Base-by-base conservation (phyloP, 1,139 yeast genomes). In the Taphrina sp. region DNA sequence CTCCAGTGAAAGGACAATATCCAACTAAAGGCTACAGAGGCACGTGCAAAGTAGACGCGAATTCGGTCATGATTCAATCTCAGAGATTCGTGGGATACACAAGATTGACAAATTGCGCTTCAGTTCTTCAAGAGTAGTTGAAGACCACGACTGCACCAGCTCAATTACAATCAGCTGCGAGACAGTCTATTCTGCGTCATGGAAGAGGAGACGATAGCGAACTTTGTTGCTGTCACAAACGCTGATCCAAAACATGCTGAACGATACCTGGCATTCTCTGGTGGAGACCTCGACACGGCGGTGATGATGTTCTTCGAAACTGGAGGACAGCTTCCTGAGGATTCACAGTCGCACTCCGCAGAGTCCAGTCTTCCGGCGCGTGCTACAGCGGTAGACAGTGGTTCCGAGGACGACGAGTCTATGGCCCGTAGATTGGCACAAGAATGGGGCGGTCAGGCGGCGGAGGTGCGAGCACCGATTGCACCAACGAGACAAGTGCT, bases 191-290 rank as follows among this genome's bases (percentile, higher is more conserved):
- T 19, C 37, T 34, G n/a, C 31, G 37, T 20, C 12, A 33, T 49
- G 37, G 56, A 42, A 28, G 49, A 76, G 58, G 88, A 81, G 56
- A 71, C 76, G 44, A 73, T 86, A 29, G 82, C 85, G 19, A 80
- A 83, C 29, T 92, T 92, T 69, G 75, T 90, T 67, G 92, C 94
- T 33, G 84, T 94, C 57, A 89, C 98, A 0, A 88, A 88, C 17
- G 79, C 81, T 2, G 94, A 86, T 66, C 76, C 79, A 1, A 76
- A 76, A 1, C 73, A 80, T 28, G 98, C 98, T 1, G 74, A 76
- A 60, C 89, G 83, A 65, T 94, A 84, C 67, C 71, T 94, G 44
- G 90, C 84, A 28, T 81, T 90, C 71, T 79, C 94, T 7, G 90
- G 83, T 52, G 82, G 83, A 58, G 81, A 88, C 66, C 69, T 92